Conservation (phyloP, 2,329 filamentous ascomycete species). For the Didymella pinodella region DNA sequence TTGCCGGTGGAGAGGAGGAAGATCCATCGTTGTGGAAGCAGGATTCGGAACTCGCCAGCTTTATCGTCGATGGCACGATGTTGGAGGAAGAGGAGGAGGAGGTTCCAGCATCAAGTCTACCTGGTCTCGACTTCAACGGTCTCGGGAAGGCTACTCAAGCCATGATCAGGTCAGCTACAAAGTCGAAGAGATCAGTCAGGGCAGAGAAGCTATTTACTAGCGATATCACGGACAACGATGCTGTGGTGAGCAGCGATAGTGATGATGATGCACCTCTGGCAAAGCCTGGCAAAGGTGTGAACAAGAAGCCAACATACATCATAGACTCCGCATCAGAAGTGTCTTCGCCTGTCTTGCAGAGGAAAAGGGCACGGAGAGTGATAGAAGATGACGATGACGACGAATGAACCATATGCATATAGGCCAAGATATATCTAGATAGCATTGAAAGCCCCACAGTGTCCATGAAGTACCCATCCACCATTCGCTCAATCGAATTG, state of each 20-base stretch:
- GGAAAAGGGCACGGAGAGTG: constrained; percentile 40
- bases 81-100: constrained; percentile 42
- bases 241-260: constrained; percentile 47
- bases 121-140: constrained; percentile 36
- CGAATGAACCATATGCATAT: constrained; percentile 22
- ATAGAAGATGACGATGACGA: constrained; percentile 47
- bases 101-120: constrained; percentile 45
- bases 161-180: constrained; percentile 35
- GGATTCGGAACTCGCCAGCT: constrained; percentile 57
- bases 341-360: constrained; percentile 32
- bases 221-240: constrained; percentile 45
- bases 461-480: background rate
- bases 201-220: constrained; percentile 48
- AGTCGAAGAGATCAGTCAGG: constrained; percentile 30
- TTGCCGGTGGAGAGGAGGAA: constrained; percentile 45
- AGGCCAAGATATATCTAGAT: constrained; percentile 2
- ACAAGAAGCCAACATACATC: constrained; percentile 29
- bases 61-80: constrained; percentile 56
- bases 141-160: constrained; percentile 47
- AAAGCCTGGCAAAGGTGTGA: constrained; percentile 19
- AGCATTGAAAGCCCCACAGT: background rate
- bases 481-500: constrained; percentile 36
- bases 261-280: constrained; percentile 36
- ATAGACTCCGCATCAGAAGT: constrained; percentile 37
- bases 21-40: constrained; percentile 53